phyloP scores from a whole-genome alignment of 1,284 basidiomycete species.

The Cryptococcus sp. region DNA sequence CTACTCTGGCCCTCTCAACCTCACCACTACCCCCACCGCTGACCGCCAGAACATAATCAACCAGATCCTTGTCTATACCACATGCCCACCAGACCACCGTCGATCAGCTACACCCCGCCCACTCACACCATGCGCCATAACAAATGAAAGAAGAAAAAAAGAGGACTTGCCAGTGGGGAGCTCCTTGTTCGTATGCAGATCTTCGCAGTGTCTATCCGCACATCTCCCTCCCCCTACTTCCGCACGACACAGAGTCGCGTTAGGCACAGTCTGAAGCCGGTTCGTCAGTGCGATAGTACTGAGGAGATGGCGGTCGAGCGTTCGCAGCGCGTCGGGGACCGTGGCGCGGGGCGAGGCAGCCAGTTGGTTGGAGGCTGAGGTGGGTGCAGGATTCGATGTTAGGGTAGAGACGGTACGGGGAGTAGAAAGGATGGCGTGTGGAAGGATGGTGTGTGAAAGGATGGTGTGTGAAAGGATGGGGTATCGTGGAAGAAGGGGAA shows the following conservation, averaged over 20 bases:
- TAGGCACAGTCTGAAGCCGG: constrained; percentile 25
- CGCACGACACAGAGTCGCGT: constrained; percentile 28
- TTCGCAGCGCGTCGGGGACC: not conserved
- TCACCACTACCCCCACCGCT: not conserved
- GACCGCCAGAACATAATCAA: constrained; percentile 23
- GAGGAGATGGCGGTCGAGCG: constrained; percentile 28
- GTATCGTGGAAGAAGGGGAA: constrained; percentile 33
- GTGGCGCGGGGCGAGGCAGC: too few relatives aligned
- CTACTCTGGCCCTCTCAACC: not conserved
- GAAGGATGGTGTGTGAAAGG: not conserved
- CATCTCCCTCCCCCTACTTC: constrained; percentile 41
- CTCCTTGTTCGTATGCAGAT: constrained; percentile 33
- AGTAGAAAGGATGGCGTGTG: not conserved
- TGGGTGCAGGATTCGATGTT: not conserved
- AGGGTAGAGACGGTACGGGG: constrained; percentile 12
- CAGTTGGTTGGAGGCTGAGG: not conserved
- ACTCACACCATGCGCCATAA: not conserved
- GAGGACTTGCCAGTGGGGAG: constrained; percentile 33
- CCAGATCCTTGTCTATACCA: constrained; percentile 34
- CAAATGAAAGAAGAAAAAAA: not conserved
- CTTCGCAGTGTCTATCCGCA: constrained; percentile 33
- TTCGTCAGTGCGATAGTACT: constrained; percentile 39
- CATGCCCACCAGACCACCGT: constrained; percentile 1
- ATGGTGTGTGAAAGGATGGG: constrained; percentile 26
- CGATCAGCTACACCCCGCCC: not conserved